A percentile compares a stretch with the other conserved stretches of the same genome.
Evolutionary conservation across 768 basidiomycete species (phyloP).

Genomic region (Cystofilobasidium ferigula): DNA sequence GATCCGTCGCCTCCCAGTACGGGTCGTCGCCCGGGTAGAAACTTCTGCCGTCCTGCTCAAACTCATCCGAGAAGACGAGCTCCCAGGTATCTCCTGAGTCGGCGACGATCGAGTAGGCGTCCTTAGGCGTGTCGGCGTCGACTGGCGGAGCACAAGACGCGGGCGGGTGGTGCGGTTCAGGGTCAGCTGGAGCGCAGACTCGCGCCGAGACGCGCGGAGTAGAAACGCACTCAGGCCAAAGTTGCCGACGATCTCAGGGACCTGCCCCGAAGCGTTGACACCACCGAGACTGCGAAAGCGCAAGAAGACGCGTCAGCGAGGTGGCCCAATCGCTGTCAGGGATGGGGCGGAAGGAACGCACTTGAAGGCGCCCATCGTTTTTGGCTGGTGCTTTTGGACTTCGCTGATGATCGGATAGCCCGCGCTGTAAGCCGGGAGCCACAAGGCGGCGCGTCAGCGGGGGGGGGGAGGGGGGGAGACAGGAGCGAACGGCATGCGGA

Average conservation of each 20-base stretch:
- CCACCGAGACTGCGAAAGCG: constrained; percentile 70
- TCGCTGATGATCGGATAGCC: constrained; percentile 74
- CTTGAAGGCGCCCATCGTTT: constrained; percentile 53
- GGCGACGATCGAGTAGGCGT: constrained; percentile 35
- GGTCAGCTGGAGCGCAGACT: not conserved
- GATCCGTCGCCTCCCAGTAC: constrained; percentile 46
- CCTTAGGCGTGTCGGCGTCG: constrained; percentile 57
- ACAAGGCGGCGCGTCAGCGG: constrained; percentile 18
- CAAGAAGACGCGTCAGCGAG: no score
- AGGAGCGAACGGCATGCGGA: no score
- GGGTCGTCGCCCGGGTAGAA: constrained; percentile 55
- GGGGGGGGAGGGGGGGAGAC: constrained; percentile 44
- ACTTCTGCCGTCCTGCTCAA: constrained; percentile 51
- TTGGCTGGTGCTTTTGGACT: constrained; percentile 35
- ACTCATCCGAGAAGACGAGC: constrained; percentile 83
- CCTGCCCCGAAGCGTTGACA: constrained; percentile 70
- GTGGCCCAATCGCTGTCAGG: no score
- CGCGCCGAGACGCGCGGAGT: constrained; percentile 49
- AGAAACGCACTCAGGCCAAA: constrained; percentile 61
- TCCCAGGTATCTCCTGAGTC: constrained; percentile 60
- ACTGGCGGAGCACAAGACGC: not conserved
- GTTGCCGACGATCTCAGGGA: constrained; percentile 60
- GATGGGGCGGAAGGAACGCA: not conserved
- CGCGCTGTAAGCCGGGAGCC: constrained; percentile 41
- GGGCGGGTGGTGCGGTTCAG: not conserved